Base-by-base conservation (phyloP, 176 grass and related monocot genomes). In the Areca catechu region DNA sequence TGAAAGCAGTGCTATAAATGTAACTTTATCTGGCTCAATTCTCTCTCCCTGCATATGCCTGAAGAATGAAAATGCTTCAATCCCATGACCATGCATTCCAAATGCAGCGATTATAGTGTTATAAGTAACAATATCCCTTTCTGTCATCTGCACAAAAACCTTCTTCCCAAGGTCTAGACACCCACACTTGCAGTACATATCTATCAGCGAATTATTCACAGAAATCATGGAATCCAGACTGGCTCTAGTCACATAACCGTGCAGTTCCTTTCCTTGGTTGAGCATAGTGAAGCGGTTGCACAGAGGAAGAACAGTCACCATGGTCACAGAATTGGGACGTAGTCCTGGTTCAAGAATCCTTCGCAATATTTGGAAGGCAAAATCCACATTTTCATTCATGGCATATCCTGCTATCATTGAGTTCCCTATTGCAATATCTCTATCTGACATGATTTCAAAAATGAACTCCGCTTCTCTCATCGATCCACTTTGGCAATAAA, bases 131-230 rank as follows among this genome's bases (percentile, higher is more conserved):
- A 65, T 60, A 65, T 88, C 64, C 24, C 76, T 50, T 12, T 79
- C 63, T 49, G 14, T 51, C 71, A 69, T 88, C 7, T 48, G 50
- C 48, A 47, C 30, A 34, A 79, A 88, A 65, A 76, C 47, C 0
- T 69, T 53, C 17, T 51, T 69, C 20, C 75, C 84, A 37, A 65
- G 57, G 60, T 69, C 75, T 52, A 83, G 71, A 69, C 53, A 82
- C 57, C 79, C 76, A 4, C 72, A 76, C 43, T 88, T 88, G 75
- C 84, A 88, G 24, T 88, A 88, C 84, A 88, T 83, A 55, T 88
- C 75, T 47, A 79, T 69, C 62, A 88, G 68, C n/a, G 84, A 76
- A 24, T 88, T 88, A 69, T 61, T 69, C 5, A 88, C 75, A 69
- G 84, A 79, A 64, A 68, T 69, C 30, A 82, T 50, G 24, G 71